A percentile compares a stretch with the other conserved stretches of the same genome.
Conservation (phyloP, 75 land plant genomes). For the Selaginella moellendorffii region DNA sequence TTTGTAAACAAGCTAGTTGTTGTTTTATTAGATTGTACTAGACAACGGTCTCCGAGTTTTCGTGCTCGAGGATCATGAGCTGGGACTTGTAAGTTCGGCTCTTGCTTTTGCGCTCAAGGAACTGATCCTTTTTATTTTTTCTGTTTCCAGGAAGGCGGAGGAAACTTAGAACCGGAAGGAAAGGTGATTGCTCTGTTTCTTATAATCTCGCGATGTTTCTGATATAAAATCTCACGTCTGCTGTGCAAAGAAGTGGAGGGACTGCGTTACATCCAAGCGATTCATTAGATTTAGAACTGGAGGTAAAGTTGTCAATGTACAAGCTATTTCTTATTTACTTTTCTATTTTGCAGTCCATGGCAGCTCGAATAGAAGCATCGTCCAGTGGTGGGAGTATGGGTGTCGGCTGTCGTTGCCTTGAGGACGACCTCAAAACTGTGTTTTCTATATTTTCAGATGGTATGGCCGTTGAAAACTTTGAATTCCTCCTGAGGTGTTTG, state of each 20-base stretch:
- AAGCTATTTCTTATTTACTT: background rate
- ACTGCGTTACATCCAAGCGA: conserved; percentile 13
- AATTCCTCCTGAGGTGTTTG: no score
- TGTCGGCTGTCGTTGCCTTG: background rate
- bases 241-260: conserved; percentile 23
- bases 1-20: no score
- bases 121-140: background rate
- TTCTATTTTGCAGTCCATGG: background rate
- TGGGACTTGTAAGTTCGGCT: conserved; percentile 17
- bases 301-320: conserved; percentile 1
- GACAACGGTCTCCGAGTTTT: conserved; percentile 18
- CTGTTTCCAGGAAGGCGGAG: conserved; percentile 17
- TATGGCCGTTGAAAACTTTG: no score
- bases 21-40: conserved; percentile 13
- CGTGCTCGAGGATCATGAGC: conserved; percentile 22
- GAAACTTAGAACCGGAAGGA: background rate
- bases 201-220: no score
- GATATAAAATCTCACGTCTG: no score
- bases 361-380: background rate
- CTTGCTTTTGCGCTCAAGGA: background rate
- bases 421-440: background rate
- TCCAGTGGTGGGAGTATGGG: background rate
- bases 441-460: background rate
- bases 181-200: background rate
- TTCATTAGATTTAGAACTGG: conserved; percentile 11